Percentiles rank a stretch among this genome's conserved stretches.
These are phyloP conservation scores for Calonectria honghensis DNA, from an alignment of 2,329 filamentous ascomycete genomes.

Conservation along the genomic window DNA sequence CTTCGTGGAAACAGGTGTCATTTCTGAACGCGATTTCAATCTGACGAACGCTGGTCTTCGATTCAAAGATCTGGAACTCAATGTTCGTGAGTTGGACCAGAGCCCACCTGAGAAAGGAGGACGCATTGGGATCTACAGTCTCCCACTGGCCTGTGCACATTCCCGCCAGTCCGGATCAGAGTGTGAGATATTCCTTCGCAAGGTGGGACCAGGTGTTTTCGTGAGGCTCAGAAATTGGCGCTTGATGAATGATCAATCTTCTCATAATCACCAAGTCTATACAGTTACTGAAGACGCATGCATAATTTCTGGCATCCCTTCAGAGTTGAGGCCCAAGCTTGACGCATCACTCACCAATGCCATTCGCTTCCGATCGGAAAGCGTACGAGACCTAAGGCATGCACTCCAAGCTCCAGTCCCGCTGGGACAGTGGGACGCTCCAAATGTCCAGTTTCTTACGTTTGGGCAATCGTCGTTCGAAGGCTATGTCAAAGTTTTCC, in stretches of 20 bases:
- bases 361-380: conserved; percentile 4
- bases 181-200: conserved; percentile 17
- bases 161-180: conserved; percentile 4
- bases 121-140: neutral
- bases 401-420: neutral
- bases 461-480: conserved; percentile 7
- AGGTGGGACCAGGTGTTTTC: conserved; percentile 3
- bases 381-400: neutral
- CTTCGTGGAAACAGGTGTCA: neutral
- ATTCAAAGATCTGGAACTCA: conserved; percentile 9
- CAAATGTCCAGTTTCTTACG: conserved; percentile 14
- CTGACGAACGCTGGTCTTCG: conserved; percentile 3
- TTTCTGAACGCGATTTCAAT: neutral
- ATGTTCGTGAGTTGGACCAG: neutral
- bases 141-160: conserved; percentile 1
- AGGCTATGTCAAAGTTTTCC: conserved; percentile 18
- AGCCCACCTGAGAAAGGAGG: neutral
- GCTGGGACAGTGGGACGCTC: neutral
- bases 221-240: conserved; percentile 9
- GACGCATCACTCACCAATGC: neutral
- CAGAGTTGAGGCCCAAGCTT: conserved; percentile 2
- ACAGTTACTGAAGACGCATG: neutral
- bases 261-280: neutral
- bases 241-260: neutral
- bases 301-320: neutral